Evolutionary conservation across 352 stramenopile genomes (phyloP).

Genomic region (Phytophthora niederhauseri): DNA sequence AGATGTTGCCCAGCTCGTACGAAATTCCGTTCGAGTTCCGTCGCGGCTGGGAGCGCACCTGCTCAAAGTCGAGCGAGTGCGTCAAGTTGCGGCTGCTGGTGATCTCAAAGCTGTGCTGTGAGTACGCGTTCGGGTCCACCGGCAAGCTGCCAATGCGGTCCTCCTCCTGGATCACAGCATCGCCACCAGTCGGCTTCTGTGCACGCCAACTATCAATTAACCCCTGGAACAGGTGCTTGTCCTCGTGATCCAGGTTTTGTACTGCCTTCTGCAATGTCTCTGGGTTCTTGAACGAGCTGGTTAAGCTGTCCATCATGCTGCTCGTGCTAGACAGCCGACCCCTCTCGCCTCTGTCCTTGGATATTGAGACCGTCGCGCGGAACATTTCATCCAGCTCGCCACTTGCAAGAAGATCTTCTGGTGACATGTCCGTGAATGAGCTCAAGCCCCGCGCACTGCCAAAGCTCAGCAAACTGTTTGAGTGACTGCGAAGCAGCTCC

Average conservation of each 20-base stretch:
- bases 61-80: constrained; percentile 44
- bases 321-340: constrained; percentile 24
- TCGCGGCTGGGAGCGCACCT: constrained; percentile 32
- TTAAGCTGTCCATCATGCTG: constrained; percentile 53
- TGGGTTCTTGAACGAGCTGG: constrained; percentile 59
- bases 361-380: constrained; percentile 67
- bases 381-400: constrained; percentile 86
- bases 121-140: constrained; percentile 48
- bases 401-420: constrained; percentile 76
- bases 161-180: constrained; percentile 28
- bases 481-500: constrained; percentile 69
- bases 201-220: constrained; percentile 62
- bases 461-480: constrained; percentile 76
- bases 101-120: constrained; percentile 36
- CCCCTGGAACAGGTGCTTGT: constrained; percentile 74
- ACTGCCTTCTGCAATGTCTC: constrained; percentile 63
- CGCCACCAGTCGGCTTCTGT: constrained; percentile 24
- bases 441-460: constrained; percentile 51
- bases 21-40: constrained; percentile 46
- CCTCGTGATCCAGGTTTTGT: constrained; percentile 59
- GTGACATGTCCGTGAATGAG: constrained; percentile 78
- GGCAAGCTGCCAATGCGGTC: constrained; percentile 42
- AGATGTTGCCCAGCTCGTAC: constrained; percentile 42
- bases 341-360: constrained; percentile 41
- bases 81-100: constrained; percentile 47